Conservation (phyloP, 2,329 filamentous ascomycete species). For the Cercospora sp. region DNA sequence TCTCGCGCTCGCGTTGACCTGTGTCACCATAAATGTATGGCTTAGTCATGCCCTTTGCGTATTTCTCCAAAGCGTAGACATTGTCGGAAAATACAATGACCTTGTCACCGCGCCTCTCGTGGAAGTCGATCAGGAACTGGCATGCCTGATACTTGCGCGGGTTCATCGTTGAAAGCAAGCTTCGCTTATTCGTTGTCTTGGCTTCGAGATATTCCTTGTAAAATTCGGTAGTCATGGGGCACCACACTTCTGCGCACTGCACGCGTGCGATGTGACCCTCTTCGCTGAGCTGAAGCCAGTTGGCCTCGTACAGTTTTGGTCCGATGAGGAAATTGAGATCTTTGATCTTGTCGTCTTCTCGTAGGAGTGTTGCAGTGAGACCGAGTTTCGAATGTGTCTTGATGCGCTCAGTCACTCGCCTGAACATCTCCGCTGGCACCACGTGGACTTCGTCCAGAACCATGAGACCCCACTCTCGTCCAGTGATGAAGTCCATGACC, state of each 20-base stretch:
- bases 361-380: conserved; percentile 85
- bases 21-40: conserved; percentile 92
- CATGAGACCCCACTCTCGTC: conserved; percentile 95
- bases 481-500: conserved; percentile 93
- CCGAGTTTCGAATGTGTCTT: conserved; percentile 95
- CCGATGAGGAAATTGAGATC: conserved; percentile 97
- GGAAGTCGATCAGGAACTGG: conserved; percentile 97
- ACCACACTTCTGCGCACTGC: conserved; percentile 98
- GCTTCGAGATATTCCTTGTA: conserved; percentile 86
- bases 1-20: conserved; percentile 77
- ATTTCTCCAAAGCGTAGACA: conserved; percentile 84
- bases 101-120: conserved; percentile 92
- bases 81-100: conserved; percentile 99
- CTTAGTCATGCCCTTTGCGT: conserved; percentile 80
- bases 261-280: conserved; percentile 96
- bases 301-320: conserved; percentile 95
- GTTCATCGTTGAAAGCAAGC: conserved; percentile 91
- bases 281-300: conserved; percentile 98
- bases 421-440: conserved; percentile 93
- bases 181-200: conserved; percentile 63
- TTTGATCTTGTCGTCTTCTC: conserved; percentile 97
- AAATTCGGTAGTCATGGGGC: conserved; percentile 97
- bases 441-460: conserved; percentile 97
- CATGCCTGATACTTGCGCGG: conserved; percentile 95
- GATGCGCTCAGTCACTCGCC: conserved; percentile 88